phyloP scores from a whole-genome alignment of 2,329 filamentous ascomycete species.

The Ceratocystis ficicola region DNA sequence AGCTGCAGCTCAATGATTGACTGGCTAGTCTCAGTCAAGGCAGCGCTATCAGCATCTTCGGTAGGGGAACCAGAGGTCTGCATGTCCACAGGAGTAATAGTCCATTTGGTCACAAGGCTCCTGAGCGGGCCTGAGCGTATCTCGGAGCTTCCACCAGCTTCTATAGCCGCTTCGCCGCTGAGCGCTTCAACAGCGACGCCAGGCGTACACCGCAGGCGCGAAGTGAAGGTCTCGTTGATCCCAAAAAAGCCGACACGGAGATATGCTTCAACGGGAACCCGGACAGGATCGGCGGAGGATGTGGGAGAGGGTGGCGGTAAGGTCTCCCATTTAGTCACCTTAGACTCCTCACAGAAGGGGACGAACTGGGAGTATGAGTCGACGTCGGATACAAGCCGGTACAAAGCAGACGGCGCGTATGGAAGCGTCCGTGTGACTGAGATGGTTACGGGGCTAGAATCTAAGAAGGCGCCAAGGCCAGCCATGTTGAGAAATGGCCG shows the following conservation, averaged over 20 bases:
- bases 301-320: conserved; percentile 29
- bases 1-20: conserved; percentile 68
- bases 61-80: conserved; percentile 29
- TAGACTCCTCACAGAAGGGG: conserved; percentile 73
- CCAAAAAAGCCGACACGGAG: conserved; percentile 76
- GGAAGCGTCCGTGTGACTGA: conserved; percentile 64
- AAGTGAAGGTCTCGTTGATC: conserved; percentile 73
- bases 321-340: conserved; percentile 55
- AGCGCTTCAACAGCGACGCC: conserved; percentile 64
- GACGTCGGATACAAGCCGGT: conserved; percentile 78
- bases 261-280: conserved; percentile 62
- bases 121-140: conserved; percentile 45
- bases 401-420: conserved; percentile 59
- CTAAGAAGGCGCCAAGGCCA: conserved; percentile 27
- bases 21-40: conserved; percentile 24
- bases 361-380: conserved; percentile 74
- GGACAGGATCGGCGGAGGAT: conserved; percentile 26
- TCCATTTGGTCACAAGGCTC: conserved; percentile 59
- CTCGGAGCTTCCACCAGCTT: conserved; percentile 26
- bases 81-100: conserved; percentile 37
- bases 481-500: conserved; percentile 31
- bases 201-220: conserved; percentile 64
- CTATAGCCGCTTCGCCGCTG: conserved; percentile 44
- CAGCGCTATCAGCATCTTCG: conserved; percentile 26
- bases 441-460: conserved; percentile 45